These are phyloP conservation scores for Yamadazyma phyllophila DNA, from an alignment of 805 yeast genomes.

Conservation along the genomic window DNA sequence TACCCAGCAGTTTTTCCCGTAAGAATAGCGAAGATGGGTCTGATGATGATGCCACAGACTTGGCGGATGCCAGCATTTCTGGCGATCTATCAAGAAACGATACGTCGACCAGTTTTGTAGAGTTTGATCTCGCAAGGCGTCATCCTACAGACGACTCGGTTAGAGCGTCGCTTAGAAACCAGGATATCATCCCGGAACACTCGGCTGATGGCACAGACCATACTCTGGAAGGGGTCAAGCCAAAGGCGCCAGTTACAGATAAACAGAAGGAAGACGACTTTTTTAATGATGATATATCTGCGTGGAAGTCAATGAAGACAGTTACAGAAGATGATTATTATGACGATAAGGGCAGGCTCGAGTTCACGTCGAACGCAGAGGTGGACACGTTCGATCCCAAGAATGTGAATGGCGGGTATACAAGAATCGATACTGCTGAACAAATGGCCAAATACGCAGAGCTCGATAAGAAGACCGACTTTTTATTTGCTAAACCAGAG, in stretches of 20 bases:
- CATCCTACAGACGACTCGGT: neutral
- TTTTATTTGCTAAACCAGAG: slow-evolving; percentile 36
- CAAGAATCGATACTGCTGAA: slow-evolving; percentile 82
- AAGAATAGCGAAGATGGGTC: neutral
- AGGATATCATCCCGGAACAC: neutral
- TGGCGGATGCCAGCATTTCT: neutral
- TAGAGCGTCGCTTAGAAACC: neutral
- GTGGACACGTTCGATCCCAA: slow-evolving; percentile 29
- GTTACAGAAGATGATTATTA: slow-evolving; percentile 75
- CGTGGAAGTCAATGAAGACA: slow-evolving; percentile 87
- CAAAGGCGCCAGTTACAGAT: neutral
- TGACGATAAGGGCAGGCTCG: slow-evolving; percentile 72
- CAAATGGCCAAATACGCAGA: slow-evolving; percentile 71
- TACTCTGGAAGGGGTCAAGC: neutral
- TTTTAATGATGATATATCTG: slow-evolving; percentile 35
- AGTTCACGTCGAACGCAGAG: slow-evolving; percentile 30
- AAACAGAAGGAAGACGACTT: slow-evolving; percentile 24
- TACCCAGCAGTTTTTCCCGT: slow-evolving; percentile 7
- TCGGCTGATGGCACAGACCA: neutral
- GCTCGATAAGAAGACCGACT: slow-evolving; percentile 52
- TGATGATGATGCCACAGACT: slow-evolving; percentile 6
- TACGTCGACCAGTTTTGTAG: slow-evolving; percentile 12
- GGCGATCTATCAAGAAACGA: neutral
- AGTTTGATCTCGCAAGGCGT: slow-evolving; percentile 14
- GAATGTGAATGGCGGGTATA: slow-evolving; percentile 67